Conservation (phyloP, 306 rosid genomes). For the Cucurbita pepo region DNA sequence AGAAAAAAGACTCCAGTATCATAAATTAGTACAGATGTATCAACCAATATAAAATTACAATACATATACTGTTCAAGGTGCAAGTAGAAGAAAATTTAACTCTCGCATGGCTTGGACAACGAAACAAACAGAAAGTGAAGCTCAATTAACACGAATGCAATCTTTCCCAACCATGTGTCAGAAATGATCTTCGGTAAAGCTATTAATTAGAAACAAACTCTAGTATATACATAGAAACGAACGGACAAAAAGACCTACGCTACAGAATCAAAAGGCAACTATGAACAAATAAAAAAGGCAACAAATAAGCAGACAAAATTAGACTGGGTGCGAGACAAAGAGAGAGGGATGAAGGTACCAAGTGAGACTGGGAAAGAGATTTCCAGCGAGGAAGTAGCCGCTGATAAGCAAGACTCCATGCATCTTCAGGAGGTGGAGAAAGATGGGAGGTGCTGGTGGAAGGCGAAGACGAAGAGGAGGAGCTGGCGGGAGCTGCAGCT, state of each 20-base stretch:
- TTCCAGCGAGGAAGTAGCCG: conserved; percentile 35
- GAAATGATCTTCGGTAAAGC: background rate
- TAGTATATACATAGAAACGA: background rate
- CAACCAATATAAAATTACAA: background rate
- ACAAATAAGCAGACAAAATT: background rate
- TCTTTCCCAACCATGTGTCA: background rate
- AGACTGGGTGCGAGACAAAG: background rate
- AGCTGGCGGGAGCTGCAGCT: background rate
- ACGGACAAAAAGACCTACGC: background rate
- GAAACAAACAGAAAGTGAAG: background rate
- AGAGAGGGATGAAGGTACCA: conserved; percentile 11
- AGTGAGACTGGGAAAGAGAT: conserved; percentile 20
- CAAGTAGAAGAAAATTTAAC: background rate
- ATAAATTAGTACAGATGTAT: background rate
- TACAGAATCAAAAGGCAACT: background rate
- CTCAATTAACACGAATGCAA: background rate
- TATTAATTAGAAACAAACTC: background rate
- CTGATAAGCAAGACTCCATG: conserved; percentile 29
- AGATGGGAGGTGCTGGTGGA: conserved; percentile 9
- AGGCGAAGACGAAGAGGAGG: conserved; percentile 3
- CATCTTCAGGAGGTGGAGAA: conserved; percentile 30
- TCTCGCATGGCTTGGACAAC: background rate
- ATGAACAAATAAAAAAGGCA: background rate
- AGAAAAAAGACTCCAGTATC: background rate
- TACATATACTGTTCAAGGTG: background rate